Evolutionary conservation across 192 early-diverging fungal genomes (phyloP), one percentile per base, ranked within the genome.

Genomic region (Physocladia obscura): DNA sequence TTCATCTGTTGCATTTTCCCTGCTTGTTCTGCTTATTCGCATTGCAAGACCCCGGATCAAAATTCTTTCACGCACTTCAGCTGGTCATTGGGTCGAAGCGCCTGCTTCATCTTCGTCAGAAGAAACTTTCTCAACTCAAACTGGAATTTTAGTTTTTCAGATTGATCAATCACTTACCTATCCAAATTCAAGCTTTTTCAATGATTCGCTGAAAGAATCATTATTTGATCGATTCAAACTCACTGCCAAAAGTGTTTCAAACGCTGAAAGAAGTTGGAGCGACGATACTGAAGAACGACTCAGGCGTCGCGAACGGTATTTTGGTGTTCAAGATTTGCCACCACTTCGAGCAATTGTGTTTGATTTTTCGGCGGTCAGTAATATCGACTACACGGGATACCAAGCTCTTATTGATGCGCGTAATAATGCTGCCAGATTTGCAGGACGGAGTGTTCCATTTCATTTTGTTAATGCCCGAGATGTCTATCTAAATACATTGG

Each of bases 361-460:
- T 61, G 94, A 95, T 70, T 87, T 96, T 56, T 82, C 87, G 0
- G 88, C 84, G 22, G 92, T 95, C 26, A 88, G 90, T 36, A 68
- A 84, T 30, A 81, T 95, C 49, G 94, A 96, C 67, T 84, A 87
- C 19, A 91, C 92, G 0, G 92, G 91, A 15, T 62, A 92, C 31
- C 90, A 93, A 72, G 81, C 82, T 27, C 81, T 96, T 3, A 74
- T 89, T 2, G 91, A 93, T 38, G 74, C 86, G 11, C 78, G 83
- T n/a, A 69, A 76, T 30, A 83, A 89, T 57, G 74, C 85, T 2
- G 83, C 79, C 56, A 74, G 77, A 30, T 83, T 82, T 48, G 79
- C 84, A 6, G 77, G 85, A 47, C 55, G 55, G 29, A 6, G 36
- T 0, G 82, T 88, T 11, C 50, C 75, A 31, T 81, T 87, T 75